Percentiles rank a stretch among this genome's conserved stretches.
phyloP scores from a whole-genome alignment of 1,139 yeast genomes.

The Diutina rugosa region DNA sequence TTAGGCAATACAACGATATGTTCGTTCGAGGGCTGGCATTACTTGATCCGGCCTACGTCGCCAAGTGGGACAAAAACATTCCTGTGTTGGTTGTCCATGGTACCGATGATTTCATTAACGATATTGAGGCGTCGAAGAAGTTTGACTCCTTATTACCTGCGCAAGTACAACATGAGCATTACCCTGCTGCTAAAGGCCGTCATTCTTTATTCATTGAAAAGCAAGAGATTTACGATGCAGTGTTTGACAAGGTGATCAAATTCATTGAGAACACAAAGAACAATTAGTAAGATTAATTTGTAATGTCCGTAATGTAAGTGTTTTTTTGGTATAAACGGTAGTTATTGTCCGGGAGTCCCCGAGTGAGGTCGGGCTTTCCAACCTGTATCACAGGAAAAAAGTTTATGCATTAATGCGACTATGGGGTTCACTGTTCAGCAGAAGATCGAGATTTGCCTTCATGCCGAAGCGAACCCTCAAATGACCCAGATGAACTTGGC shows the following conservation, averaged over 20 bases:
- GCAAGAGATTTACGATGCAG: conserved; percentile 20
- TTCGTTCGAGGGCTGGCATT: conserved; percentile 47
- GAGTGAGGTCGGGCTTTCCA: background rate
- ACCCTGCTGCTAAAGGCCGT: conserved; percentile 18
- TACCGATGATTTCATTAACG: conserved; percentile 34
- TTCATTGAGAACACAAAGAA: conserved; percentile 18
- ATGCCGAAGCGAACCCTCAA: conserved; percentile 51
- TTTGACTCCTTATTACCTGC: conserved; percentile 27
- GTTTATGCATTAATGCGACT: background rate
- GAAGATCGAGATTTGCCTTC: conserved; percentile 52
- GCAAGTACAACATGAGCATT: conserved; percentile 16
- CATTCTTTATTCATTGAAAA: conserved; percentile 36
- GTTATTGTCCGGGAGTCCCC: background rate
- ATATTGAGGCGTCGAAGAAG: conserved; percentile 35
- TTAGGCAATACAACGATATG: conserved; percentile 45
- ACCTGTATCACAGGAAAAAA: background rate
- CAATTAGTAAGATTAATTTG: conserved; percentile 7
- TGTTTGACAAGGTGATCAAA: conserved; percentile 19
- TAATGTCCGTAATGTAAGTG: conserved; percentile 3
- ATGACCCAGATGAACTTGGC: conserved; percentile 64
- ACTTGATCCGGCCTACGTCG: conserved; percentile 25
- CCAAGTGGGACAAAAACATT: conserved; percentile 32
- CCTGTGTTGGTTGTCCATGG: conserved; percentile 20
- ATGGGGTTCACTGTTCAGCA: conserved; percentile 55
- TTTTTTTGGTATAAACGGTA: background rate